Evolutionary conservation across 495 filamentous ascomycete genomes (phyloP).

Genomic region (Darksidea phi): DNA sequence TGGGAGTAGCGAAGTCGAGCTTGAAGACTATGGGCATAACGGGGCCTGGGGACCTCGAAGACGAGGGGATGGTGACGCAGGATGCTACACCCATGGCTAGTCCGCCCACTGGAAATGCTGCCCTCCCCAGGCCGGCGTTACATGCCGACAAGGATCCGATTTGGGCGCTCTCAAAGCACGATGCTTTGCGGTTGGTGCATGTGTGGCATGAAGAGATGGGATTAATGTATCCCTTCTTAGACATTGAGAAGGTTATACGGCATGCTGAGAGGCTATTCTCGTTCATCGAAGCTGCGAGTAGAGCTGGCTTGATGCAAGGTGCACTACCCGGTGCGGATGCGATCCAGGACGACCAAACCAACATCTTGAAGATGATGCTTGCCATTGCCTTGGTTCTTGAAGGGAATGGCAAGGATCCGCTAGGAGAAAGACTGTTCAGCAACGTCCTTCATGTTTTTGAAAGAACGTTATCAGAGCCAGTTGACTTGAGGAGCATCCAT

Average conservation of each 20-base stretch:
- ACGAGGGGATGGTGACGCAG: slow-evolving; percentile 55
- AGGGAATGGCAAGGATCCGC: slow-evolving; percentile 70
- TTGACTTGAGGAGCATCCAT: slow-evolving; percentile 67
- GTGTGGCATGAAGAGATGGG: slow-evolving; percentile 82
- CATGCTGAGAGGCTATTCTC: slow-evolving; percentile 65
- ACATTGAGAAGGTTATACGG: slow-evolving; percentile 63
- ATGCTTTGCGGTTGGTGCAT: slow-evolving; percentile 67
- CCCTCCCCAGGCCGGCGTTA: slow-evolving; percentile 24
- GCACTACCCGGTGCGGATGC: slow-evolving; percentile 58
- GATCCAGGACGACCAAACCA: slow-evolving; percentile 65
- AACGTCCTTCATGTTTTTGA: slow-evolving; percentile 69
- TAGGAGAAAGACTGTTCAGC: slow-evolving; percentile 67
- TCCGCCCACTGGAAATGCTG: slow-evolving; percentile 43
- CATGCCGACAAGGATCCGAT: slow-evolving; percentile 67
- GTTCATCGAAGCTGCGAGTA: slow-evolving; percentile 67
- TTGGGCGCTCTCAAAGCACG: slow-evolving; percentile 68
- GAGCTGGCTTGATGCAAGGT: slow-evolving; percentile 58
- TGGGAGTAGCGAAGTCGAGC: slow-evolving; percentile 83
- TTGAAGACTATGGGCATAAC: slow-evolving; percentile 87
- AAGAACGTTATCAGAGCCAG: slow-evolving; percentile 63
- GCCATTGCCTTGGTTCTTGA: slow-evolving; percentile 72
- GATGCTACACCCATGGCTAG: slow-evolving; percentile 54
- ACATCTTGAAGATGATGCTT: slow-evolving; percentile 74
- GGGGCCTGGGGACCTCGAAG: slow-evolving; percentile 55
- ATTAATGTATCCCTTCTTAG: slow-evolving; percentile 79